Evolutionary conservation across 495 filamentous ascomycete species (phyloP), one percentile per base, ranked within the genome.

Genomic region (Durotheca rogersii): DNA sequence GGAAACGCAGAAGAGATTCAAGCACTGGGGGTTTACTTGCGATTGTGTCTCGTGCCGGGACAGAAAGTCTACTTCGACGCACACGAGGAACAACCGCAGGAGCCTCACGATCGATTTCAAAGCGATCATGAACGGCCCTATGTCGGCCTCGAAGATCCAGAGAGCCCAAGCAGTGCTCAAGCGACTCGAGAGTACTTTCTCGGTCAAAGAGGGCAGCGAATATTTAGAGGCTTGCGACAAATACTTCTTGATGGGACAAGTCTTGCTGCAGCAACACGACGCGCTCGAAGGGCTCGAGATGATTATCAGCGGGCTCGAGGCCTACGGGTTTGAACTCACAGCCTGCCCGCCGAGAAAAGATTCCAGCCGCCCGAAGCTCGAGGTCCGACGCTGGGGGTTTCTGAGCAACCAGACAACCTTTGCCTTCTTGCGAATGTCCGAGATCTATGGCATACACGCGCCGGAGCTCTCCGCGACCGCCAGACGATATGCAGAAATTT

Each of bases 11-110:
- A 6, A 6, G 3, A 12, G 12, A 25, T 15, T 16, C 17, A 20
- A 41, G 25, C 3, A 41, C 20, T 43, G 40, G 40, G 40, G 40
- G 6, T 43, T 43, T 21, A 30, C 11, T 9, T 43, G 40, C 19
- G 17, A 25, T 27, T 43, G 40, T 30, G 3, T 6, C 3, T 6
- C 20, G n/a, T 41, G 38, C 20, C n/a, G 6, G 3, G 38, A 41
- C 17, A 12, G 6, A 6, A 41, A 41, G 9, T 27, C 23, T 27
- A 27, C 23, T 9, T 9, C 23, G 9, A 9, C 4, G 9, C 4
- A 27, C 4, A 27, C 23, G 23, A 4, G 4, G 23, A 4, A 27
- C 4, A 27, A 27, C 4, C 23, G 23, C 23, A 27, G 9, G 23
- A 9, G 9, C 23, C 23, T 27, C 23, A 27, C 4, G 4, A 4